Evolutionary conservation across 805 yeast genomes (phyloP).

Genomic region (Lachancea cidri): DNA sequence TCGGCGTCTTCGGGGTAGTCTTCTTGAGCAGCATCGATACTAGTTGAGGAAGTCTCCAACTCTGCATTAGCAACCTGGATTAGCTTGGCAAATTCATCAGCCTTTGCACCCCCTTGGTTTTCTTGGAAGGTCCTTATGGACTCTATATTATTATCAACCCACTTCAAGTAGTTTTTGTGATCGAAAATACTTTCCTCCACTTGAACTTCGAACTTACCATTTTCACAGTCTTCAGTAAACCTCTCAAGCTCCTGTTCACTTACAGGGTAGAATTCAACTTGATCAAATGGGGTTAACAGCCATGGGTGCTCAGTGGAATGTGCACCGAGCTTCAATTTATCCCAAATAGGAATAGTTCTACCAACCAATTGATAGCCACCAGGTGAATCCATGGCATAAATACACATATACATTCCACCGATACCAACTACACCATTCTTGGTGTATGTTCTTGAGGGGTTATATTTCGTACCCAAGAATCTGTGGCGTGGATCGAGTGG

Average conservation of each 20-base stretch:
- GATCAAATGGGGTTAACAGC: conserved; percentile 89
- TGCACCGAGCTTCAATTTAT: conserved; percentile 72
- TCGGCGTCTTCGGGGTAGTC: conserved; percentile 73
- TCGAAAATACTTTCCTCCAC: conserved; percentile 76
- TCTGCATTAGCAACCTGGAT: conserved; percentile 80
- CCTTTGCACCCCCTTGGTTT: conserved; percentile 71
- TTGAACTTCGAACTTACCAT: conserved; percentile 75
- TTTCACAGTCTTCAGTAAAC: conserved; percentile 65
- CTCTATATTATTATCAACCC: conserved; percentile 68
- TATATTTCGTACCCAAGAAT: conserved; percentile 86
- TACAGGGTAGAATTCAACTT: conserved; percentile 91
- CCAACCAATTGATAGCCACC: conserved; percentile 98
- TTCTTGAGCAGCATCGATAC: conserved; percentile 42
- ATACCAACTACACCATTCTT: conserved; percentile 97
- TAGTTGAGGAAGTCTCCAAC: conserved; percentile 49
- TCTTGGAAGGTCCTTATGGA: conserved; percentile 67
- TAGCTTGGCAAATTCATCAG: conserved; percentile 78
- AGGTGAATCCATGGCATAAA: conserved; percentile 90
- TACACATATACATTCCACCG: conserved; percentile 99
- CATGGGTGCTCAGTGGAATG: conserved; percentile 70
- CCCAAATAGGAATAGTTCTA: conserved; percentile 97
- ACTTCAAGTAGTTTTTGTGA: conserved; percentile 67
- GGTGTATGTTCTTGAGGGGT: conserved; percentile 93
- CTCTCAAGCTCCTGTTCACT: conserved; percentile 74
- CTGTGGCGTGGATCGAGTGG: conserved; percentile 97